A percentile compares a stretch with the other conserved stretches of the same genome.
Conservation (phyloP, 176 grass and related monocot species). For the Carex parvula region DNA sequence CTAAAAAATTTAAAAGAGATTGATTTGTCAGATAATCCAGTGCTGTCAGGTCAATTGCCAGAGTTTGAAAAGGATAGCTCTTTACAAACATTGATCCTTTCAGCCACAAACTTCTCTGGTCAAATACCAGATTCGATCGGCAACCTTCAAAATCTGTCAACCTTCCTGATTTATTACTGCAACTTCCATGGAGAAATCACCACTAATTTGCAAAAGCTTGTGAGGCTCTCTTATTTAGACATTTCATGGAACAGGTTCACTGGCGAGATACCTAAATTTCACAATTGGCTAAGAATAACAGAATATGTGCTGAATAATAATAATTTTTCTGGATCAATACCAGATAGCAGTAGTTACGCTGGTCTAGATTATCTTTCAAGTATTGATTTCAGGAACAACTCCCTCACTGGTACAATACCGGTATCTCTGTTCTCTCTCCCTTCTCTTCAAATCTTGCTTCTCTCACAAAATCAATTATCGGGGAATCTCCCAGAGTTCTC, state of each 20-base stretch:
- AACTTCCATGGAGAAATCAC: slow-evolving; percentile 35
- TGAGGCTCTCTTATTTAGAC: slow-evolving; percentile 36
- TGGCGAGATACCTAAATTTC: slow-evolving; percentile 31
- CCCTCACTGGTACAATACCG: slow-evolving; percentile 34
- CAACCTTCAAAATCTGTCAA: slow-evolving; percentile 31
- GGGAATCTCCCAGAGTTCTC: slow-evolving; percentile 18
- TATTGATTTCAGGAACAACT: slow-evolving; percentile 34
- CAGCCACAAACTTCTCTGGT: neutral
- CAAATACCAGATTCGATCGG: slow-evolving; percentile 31
- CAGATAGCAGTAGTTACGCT: neutral
- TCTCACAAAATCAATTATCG: slow-evolving; percentile 36
- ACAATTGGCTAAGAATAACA: slow-evolving; percentile 21
- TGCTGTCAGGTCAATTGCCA: slow-evolving; percentile 22
- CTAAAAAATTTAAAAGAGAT: slow-evolving; percentile 9
- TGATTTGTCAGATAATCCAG: slow-evolving; percentile 33
- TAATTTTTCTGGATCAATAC: slow-evolving; percentile 31
- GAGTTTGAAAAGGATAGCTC: slow-evolving; percentile 10
- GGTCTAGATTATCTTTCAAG: slow-evolving; percentile 20
- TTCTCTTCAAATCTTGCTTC: slow-evolving; percentile 29
- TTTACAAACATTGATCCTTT: slow-evolving; percentile 28
- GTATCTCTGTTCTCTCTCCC: slow-evolving; percentile 34
- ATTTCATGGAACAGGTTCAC: slow-evolving; percentile 43
- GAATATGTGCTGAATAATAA: slow-evolving; percentile 30
- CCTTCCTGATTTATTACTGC: slow-evolving; percentile 25
- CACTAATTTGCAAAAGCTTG: slow-evolving; percentile 31